These are phyloP conservation scores for Aspergillus sp. DNA, from an alignment of 2,329 filamentous ascomycete genomes.

Conservation along the genomic window DNA sequence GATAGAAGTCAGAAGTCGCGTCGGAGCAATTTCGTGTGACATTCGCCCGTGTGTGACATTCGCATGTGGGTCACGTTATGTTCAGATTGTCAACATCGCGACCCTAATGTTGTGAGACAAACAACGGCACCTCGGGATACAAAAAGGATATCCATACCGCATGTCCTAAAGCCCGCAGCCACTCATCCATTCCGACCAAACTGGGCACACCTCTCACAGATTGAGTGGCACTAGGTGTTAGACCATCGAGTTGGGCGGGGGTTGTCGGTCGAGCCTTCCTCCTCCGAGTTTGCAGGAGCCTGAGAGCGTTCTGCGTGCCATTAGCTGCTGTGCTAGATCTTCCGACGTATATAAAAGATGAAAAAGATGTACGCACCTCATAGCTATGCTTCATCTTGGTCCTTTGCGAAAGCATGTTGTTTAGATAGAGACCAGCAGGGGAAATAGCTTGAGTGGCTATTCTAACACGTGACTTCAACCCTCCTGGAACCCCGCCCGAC, in stretches of 20 bases:
- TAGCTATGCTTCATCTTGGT: constrained; percentile 6
- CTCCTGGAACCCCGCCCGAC: too few relatives aligned
- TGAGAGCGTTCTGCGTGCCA: constrained; percentile 15
- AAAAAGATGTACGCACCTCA: constrained; percentile 2
- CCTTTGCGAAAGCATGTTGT: not conserved
- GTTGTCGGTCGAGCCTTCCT: constrained; percentile 13
- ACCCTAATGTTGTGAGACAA: constrained; percentile 12
- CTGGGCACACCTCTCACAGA: constrained; percentile 21
- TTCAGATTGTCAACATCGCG: constrained; percentile 55
- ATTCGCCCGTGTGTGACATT: too few relatives aligned
- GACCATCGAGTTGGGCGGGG: not conserved
- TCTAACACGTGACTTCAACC: not conserved
- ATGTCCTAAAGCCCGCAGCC: constrained; percentile 25
- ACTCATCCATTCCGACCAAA: constrained; percentile 25
- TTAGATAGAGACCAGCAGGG: not conserved
- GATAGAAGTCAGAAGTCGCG: too few relatives aligned
- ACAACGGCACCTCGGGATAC: not conserved
- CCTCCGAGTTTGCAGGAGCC: constrained; percentile 16
- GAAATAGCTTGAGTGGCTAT: not conserved
- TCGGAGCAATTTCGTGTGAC: too few relatives aligned
- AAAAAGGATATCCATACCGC: constrained; percentile 13
- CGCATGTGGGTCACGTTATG: too few relatives aligned
- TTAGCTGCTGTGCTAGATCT: not conserved
- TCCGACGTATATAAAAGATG: too few relatives aligned
- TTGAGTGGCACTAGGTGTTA: constrained; percentile 3